A percentile compares a stretch with the other conserved stretches of the same genome.
Evolutionary conservation across 1,284 basidiomycete species (phyloP).

Genomic region (Tremellales sp.): DNA sequence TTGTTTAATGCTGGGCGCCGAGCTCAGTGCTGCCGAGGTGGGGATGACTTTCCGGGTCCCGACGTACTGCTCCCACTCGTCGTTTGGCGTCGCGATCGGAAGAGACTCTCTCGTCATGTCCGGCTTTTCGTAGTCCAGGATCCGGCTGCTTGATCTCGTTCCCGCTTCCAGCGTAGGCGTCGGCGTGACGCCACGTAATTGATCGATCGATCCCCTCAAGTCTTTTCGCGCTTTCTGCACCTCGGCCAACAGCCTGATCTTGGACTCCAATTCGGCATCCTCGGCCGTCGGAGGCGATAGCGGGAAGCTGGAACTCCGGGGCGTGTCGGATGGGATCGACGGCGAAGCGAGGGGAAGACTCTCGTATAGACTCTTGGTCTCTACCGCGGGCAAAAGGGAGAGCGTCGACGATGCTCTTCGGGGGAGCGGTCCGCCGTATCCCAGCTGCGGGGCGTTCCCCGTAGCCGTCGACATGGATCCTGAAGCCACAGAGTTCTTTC

Average conservation of each 20-base stretch:
- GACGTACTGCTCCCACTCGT: slow-evolving; percentile 43
- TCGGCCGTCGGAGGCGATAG: neutral
- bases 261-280: slow-evolving; percentile 36
- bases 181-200: slow-evolving; percentile 26
- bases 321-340: slow-evolving; percentile 12
- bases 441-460: slow-evolving; percentile 16
- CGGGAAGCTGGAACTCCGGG: slow-evolving; percentile 3
- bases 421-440: slow-evolving; percentile 18
- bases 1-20: neutral
- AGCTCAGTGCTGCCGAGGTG: slow-evolving; percentile 1
- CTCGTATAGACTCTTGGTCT: slow-evolving; percentile 12
- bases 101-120: neutral
- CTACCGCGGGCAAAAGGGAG: slow-evolving; percentile 13
- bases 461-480: neutral
- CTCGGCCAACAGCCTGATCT: slow-evolving; percentile 40
- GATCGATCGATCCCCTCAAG: slow-evolving; percentile 38
- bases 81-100: neutral
- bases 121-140: slow-evolving; percentile 5
- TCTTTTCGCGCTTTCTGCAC: slow-evolving; percentile 39
- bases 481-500: slow-evolving; percentile 33
- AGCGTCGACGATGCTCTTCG: slow-evolving; percentile 13
- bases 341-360: slow-evolving; percentile 15
- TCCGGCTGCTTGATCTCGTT: slow-evolving; percentile 9
- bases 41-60: slow-evolving; percentile 31
- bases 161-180: slow-evolving; percentile 6